Base-by-base conservation (phyloP, 768 basidiomycete species). In the Mycena albidolilacea region DNA sequence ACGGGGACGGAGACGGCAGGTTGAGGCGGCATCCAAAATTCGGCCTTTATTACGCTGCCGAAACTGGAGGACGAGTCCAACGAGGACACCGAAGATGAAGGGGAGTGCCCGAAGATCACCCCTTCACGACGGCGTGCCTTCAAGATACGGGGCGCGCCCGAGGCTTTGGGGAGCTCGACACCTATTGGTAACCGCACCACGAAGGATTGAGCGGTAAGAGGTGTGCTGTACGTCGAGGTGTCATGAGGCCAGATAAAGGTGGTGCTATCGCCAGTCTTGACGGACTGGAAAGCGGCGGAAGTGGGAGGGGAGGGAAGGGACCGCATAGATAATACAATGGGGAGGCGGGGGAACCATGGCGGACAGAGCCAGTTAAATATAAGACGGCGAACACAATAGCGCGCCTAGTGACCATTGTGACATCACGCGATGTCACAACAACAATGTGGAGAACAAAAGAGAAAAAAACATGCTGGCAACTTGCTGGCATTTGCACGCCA, bases 101-200 rank as follows among this genome's bases (percentile, higher is more conserved):
- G 71, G 1, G 77, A 77, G 46, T 77, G 73, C 5, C 60, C 69
- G 41, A 80, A 79, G 23, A 79, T 64, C 37, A 72, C 75, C 14
- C 78, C 78, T 60, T 73, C 78, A 1, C 78, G 74, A 30, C 77
- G 75, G 37, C 77, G 79, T 7, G 72, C 67, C 38, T 76, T 79
- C 44, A 39, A 44, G 14, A 57, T 55, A 37, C 75, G 75, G 10
- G 74, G 70, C 2, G 38, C 71, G 39, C 48, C 39, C n/a, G 19
- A 39, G 3, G 62, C 21, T 30, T 37, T 67, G 15, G 66, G 67
- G 10, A 48, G 41, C 15, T 64, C 38, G 17, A 64, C 62, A 8
- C 70, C 74, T 7, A 71, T 71, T 17, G 75, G 71, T 15, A 73
- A 48, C 9, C 60, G 69, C 1, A 73, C 17, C 19, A 50, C 38